Base-by-base conservation (phyloP, 495 filamentous ascomycete genomes). In the Aspergillus biplanus region DNA sequence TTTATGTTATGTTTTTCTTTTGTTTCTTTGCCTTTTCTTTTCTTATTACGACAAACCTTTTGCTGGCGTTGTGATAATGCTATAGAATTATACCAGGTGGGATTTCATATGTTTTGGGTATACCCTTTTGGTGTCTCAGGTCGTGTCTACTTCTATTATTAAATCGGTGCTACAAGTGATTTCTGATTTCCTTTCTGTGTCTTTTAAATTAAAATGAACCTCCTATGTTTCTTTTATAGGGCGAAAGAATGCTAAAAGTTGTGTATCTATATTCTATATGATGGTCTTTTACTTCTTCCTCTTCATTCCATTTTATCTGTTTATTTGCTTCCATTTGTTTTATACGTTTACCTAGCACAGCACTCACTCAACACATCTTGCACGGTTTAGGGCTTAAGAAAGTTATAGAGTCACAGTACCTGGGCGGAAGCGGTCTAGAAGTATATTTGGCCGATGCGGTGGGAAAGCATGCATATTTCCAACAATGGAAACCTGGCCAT, bases 61-160 rank as follows among this genome's bases (percentile, higher is more conserved):
- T 44, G 7, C 42, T 33, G 57, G 52, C 50, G 63, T 56, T 57
- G 16, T 46, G n/a, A 50, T 50, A 18, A 48, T 7, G 5, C 46
- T 50, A 35, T 7, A 50, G 33, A 27, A 7, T 44, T 33, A 35
- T 64, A 39, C 56, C 52, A 44, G 18, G 46, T 66, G 47, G 35
- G 16, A 52, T 61, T 56, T 59, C 46, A 33, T 46, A 44, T 33
- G 18, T 61, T 58, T 57, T 54, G 34, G 44, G 54, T 64, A 67
- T 67, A 67, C 65, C 65, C 65, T 55, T 42, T 27, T 21, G 46
- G 52, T 39, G 56, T 56, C 56, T 52, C 16, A 49, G 61, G 53
- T 59, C 39, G 42, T 48, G 57, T 44, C 37, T 42, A 13, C 48
- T 63, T 59, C 62, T 33, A 32, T 59, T 47, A 2, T 64, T 64